Evolutionary conservation across 148 eudicot species (phyloP).

Genomic region (Amaranthus cruentus): DNA sequence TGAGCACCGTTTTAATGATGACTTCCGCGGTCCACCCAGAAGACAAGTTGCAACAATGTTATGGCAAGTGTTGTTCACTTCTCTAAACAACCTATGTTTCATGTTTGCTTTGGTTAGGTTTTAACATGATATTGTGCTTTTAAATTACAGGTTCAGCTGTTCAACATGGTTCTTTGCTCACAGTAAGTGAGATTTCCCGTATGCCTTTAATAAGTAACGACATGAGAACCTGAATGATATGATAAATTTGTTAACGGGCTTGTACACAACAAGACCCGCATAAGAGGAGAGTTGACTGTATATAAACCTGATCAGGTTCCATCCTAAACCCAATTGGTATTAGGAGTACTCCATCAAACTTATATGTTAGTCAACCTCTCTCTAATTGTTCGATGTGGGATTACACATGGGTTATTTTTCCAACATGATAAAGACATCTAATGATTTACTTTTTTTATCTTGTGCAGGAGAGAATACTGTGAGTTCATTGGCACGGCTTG

Average conservation of each 20-base stretch:
- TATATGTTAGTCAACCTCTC: too few species aligned
- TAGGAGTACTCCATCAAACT: too few species aligned
- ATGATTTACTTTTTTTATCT: constrained; percentile 3
- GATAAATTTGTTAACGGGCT: too few species aligned
- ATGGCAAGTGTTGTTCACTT: constrained; percentile 38
- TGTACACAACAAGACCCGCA: too few species aligned
- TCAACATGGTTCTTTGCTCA: constrained; percentile 69
- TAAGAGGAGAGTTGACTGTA: too few species aligned
- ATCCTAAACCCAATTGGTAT: too few species aligned
- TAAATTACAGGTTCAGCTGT: constrained; percentile 69
- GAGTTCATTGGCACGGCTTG: constrained; percentile 58
- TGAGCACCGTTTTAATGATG: constrained; percentile 64
- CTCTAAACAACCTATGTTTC: not conserved
- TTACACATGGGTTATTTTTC: not conserved
- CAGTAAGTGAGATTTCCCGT: constrained; percentile 41
- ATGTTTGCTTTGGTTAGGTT: not conserved
- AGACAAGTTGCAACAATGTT: constrained; percentile 48
- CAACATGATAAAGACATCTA: not conserved
- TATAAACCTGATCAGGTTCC: too few species aligned
- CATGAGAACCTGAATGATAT: too few species aligned
- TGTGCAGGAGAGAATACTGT: constrained; percentile 55
- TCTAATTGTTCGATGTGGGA: too few species aligned
- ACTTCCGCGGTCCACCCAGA: constrained; percentile 69
- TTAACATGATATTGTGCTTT: constrained; percentile 16
- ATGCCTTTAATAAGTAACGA: not conserved